Conservation (phyloP, 495 filamentous ascomycete species). For the Penicillium odoratum region DNA sequence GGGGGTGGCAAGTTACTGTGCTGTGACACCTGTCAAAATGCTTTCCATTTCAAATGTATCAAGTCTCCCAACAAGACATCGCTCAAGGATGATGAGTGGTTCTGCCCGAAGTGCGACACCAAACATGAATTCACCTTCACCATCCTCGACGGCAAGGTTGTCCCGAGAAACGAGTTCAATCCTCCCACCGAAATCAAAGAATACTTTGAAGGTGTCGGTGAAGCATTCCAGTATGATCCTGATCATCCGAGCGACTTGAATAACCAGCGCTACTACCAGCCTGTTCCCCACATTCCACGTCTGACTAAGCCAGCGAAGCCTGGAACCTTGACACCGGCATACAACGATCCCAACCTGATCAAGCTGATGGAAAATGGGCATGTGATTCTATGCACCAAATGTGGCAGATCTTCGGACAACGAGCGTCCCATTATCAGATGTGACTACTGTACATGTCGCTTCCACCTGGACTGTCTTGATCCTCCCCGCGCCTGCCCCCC, state of each 20-base stretch:
- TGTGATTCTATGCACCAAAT: slow-evolving; percentile 67
- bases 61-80: slow-evolving; percentile 71
- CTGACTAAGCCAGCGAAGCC: slow-evolving; percentile 29
- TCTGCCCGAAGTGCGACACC: slow-evolving; percentile 71
- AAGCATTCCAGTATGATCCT: slow-evolving; percentile 10
- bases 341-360: slow-evolving; percentile 42
- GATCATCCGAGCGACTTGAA: slow-evolving; percentile 10
- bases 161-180: slow-evolving; percentile 69
- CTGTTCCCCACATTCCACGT: slow-evolving; percentile 30
- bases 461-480: slow-evolving; percentile 90
- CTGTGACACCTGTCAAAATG: slow-evolving; percentile 85
- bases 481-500: slow-evolving; percentile 81
- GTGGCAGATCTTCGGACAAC: slow-evolving; percentile 58
- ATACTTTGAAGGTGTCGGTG: slow-evolving; percentile 35
- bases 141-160: slow-evolving; percentile 57
- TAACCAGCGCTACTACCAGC: slow-evolving; percentile 20
- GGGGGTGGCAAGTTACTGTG: slow-evolving; percentile 82
- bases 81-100: slow-evolving; percentile 69
- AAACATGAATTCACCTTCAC: slow-evolving; percentile 58
- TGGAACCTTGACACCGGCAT: slow-evolving; percentile 12
- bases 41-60: slow-evolving; percentile 84
- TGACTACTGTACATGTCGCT: slow-evolving; percentile 75
- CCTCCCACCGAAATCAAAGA: slow-evolving; percentile 68
- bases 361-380: slow-evolving; percentile 67
- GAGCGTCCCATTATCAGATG: slow-evolving; percentile 71